Base-by-base conservation (phyloP, 345 rosid genomes). In the Rhizophora apiculata region DNA sequence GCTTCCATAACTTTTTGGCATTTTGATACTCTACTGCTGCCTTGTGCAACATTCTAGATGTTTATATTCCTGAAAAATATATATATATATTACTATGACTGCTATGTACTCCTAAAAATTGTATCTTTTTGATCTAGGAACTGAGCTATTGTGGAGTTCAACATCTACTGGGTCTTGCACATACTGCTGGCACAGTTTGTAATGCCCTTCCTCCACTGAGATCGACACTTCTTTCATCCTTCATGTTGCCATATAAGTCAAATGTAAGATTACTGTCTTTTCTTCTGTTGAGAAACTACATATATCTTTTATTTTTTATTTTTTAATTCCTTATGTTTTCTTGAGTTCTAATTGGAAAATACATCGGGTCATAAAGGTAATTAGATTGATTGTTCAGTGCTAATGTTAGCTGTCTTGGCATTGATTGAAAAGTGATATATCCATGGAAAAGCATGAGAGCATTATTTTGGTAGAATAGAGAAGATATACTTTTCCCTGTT, bases 161-260 rank as follows among this genome's bases (percentile, higher is more conserved):
- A 76, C 78, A 79, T 68, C 85, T 87, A 74, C 68, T 93, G 13
- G 90, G 91, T 69, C 81, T 87, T 16, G 81, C 81, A 34, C 83
- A 83, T 69, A 88, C 93, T 67, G 48, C 65, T 63, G 95, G 95
- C 64, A 85, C 98, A 56, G 79, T 87, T 80, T 54, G 72, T 8
- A 73, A 81, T 77, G 86, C 83, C 32, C 78, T 90, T 26, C 90
- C 93, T 59, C 95, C 91, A 67, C 87, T 81, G 67, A 87, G 80
- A 82, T 87, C 86, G 36, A 43, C 68, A 54, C 86, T 90, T 70
- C 76, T 87, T 26, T 80, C 90, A 57, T 88, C 98, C 51, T 88
- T 90, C 70, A 76, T 79, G 78, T 74, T 76, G 64, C 89, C 88
- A 18, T 87, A 85, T 79, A 88, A 76, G 37, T 88, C 88, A 64